A percentile compares a stretch with the other conserved stretches of the same genome.
Evolutionary conservation across 202 grass and related monocot genomes (phyloP).

Genomic region (Setaria viridis): DNA sequence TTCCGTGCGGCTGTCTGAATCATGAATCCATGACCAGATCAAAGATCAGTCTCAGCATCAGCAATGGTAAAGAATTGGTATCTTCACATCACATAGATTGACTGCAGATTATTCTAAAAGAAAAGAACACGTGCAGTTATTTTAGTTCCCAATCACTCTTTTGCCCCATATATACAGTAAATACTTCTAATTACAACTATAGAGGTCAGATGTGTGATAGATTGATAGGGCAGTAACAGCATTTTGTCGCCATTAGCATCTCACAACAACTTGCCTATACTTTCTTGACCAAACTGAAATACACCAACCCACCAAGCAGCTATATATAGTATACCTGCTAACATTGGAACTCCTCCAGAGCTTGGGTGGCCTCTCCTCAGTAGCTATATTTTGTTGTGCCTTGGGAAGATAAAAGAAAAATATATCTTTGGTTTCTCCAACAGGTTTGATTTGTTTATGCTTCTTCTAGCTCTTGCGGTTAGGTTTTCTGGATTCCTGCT

Average conservation of each 20-base stretch:
- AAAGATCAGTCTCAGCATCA: conserved; percentile 2
- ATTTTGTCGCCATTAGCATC: background rate
- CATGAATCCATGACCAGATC: background rate
- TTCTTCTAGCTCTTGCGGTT: conserved; percentile 5
- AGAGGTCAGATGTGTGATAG: background rate
- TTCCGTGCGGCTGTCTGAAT: background rate
- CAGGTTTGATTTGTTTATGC: conserved; percentile 22
- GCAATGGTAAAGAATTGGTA: background rate
- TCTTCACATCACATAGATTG: conserved; percentile 3
- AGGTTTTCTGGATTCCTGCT: background rate
- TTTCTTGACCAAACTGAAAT: background rate
- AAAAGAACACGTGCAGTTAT: background rate
- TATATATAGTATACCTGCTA: conserved; percentile 18
- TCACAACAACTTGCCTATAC: background rate
- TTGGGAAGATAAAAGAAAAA: conserved; percentile 44
- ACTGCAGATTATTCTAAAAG: background rate
- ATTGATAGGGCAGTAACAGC: background rate
- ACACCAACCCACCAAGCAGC: background rate
- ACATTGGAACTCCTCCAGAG: conserved; percentile 11
- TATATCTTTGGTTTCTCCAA: background rate
- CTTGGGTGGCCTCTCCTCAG: background rate
- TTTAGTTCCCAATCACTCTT: background rate
- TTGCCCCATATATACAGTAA: background rate
- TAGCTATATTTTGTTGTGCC: background rate
- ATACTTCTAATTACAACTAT: background rate